Conservation (phyloP, 169 alveolate genomes). For the Eimeria necatrix region DNA sequence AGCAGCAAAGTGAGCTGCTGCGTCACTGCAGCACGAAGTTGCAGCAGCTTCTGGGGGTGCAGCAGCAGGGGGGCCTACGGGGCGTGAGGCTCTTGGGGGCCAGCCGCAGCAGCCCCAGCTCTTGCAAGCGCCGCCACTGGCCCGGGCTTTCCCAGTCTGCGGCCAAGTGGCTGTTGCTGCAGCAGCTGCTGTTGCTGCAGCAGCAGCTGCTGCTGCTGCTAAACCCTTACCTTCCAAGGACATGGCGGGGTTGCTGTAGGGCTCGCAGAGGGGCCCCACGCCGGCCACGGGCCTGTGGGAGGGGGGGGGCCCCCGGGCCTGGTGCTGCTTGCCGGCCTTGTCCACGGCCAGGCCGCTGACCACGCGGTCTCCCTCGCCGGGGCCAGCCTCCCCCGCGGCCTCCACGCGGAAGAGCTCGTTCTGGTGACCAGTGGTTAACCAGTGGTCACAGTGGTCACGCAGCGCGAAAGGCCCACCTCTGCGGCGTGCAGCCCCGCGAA, state of each 20-base stretch:
- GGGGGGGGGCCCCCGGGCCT: slow-evolving; percentile 78
- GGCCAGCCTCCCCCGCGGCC: not conserved
- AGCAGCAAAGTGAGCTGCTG: slow-evolving; percentile 60
- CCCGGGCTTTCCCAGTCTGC: slow-evolving; percentile 79
- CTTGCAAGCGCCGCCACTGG: slow-evolving; percentile 43
- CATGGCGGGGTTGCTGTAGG: slow-evolving; percentile 73
- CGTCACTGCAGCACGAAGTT: not conserved
- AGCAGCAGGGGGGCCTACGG: slow-evolving; percentile 50
- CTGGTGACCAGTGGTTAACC: slow-evolving; percentile 1
- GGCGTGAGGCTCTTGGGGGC: slow-evolving; percentile 53
- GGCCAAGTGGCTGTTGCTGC: not conserved
- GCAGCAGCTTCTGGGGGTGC: not conserved
- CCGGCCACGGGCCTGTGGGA: slow-evolving; percentile 62
- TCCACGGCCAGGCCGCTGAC: slow-evolving; percentile 80
- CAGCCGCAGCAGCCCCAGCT: slow-evolving; percentile 72
- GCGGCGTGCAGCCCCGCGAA: slow-evolving; percentile 75
- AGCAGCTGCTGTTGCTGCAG: not conserved
- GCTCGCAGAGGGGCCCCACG: slow-evolving; percentile 71
- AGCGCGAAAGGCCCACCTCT: slow-evolving; percentile 41
- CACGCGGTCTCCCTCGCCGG: slow-evolving; percentile 44
- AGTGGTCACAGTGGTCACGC: not conserved
- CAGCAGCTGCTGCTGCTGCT: no score
- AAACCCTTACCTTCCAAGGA: slow-evolving; percentile 56
- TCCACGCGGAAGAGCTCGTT: slow-evolving; percentile 79
- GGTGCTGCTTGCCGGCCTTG: slow-evolving; percentile 75